Evolutionary conservation across 768 basidiomycete genomes (phyloP).

Genomic region (Lentinula lateritia): DNA sequence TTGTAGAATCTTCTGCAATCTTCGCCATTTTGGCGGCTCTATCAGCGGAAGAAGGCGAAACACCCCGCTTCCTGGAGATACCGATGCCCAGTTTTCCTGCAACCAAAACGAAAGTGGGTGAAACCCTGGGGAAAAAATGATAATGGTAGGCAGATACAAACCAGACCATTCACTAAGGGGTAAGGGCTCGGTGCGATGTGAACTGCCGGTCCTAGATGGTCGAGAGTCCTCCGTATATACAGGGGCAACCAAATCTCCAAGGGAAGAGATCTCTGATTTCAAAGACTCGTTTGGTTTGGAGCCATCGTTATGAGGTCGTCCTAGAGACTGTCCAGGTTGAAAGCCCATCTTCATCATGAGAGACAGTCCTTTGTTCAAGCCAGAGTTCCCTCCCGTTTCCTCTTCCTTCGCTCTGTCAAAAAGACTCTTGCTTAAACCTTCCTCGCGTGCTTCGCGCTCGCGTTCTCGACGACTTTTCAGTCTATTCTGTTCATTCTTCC

Average conservation of each 20-base stretch:
- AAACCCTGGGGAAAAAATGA: not conserved
- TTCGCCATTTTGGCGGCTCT: constrained; percentile 70
- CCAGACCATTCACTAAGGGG: constrained; percentile 81
- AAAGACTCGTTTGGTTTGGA: not conserved
- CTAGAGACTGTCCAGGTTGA: constrained; percentile 77
- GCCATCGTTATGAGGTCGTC: constrained; percentile 30
- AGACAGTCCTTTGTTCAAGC: constrained; percentile 70
- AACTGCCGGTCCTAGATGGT: not conserved
- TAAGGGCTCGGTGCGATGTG: constrained; percentile 50
- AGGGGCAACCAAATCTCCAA: not conserved
- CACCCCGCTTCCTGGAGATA: constrained; percentile 53
- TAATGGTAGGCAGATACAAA: constrained; percentile 23
- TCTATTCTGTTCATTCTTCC: constrained; percentile 65
- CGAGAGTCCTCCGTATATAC: not conserved
- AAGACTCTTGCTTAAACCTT: constrained; percentile 74
- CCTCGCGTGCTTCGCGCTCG: constrained; percentile 71
- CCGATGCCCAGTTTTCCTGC: constrained; percentile 80
- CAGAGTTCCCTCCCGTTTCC: constrained; percentile 42
- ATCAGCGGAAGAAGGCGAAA: constrained; percentile 58
- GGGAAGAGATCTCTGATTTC: constrained; percentile 1
- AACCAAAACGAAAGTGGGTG: constrained; percentile 9
- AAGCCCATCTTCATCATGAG: constrained; percentile 97
- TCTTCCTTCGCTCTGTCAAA: constrained; percentile 74
- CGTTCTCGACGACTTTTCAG: constrained; percentile 61
- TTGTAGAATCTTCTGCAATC: constrained; percentile 47